phyloP scores from a whole-genome alignment of 2,329 filamentous ascomycete genomes.

The Boeremia exigua region DNA sequence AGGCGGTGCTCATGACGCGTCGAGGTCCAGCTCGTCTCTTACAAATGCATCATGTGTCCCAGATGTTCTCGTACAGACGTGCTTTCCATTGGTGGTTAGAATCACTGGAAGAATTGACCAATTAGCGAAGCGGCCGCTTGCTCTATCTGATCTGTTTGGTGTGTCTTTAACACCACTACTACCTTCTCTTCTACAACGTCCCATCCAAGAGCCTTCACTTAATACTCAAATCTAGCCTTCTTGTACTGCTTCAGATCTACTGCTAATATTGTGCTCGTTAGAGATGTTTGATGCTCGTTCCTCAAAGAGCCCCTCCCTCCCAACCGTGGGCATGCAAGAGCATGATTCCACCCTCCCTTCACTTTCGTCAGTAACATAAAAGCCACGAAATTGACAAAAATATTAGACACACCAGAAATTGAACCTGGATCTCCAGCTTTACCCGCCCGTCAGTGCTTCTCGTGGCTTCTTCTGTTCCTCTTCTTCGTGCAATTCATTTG shows the following conservation, averaged over 20 bases:
- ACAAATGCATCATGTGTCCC: slow-evolving; percentile 5
- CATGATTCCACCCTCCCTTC: no score
- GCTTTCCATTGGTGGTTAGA: slow-evolving; percentile 5
- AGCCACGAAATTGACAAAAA: not conserved
- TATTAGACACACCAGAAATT: not conserved
- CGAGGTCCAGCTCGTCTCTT: slow-evolving; percentile 5
- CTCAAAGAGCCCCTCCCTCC: no score
- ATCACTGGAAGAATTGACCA: not conserved
- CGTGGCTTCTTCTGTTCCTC: not conserved
- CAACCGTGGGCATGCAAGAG: no score
- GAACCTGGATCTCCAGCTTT: not conserved
- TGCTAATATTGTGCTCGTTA: no score
- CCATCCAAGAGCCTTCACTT: no score
- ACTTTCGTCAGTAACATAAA: not conserved
- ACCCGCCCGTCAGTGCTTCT: not conserved
- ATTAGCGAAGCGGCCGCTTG: not conserved
- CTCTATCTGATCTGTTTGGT: not conserved
- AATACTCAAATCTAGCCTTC: no score
- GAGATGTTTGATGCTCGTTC: no score
- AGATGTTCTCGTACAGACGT: slow-evolving; percentile 4
- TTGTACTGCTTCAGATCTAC: no score
- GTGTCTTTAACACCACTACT: no score
- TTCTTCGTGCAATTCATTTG: no score
- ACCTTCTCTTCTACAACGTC: no score
- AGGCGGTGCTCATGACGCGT: slow-evolving; percentile 15